phyloP scores from a whole-genome alignment of 495 filamentous ascomycete species.

The Aspergillus steynii region DNA sequence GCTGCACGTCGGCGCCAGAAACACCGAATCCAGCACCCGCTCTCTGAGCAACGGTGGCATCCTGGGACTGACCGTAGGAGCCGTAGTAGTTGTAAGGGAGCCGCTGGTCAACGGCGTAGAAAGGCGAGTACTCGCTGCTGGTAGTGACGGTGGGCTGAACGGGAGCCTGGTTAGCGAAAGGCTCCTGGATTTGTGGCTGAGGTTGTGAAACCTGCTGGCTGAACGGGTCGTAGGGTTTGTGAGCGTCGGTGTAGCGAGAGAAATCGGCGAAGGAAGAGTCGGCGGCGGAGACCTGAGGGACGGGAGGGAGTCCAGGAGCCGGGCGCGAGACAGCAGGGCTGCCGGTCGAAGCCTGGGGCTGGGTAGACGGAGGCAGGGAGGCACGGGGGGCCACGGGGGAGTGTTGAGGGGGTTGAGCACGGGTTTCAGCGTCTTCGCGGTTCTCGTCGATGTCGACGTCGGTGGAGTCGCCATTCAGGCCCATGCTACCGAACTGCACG shows the following conservation, averaged over 20 bases:
- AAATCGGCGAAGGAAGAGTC: conserved; percentile 55
- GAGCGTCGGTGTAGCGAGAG: conserved; percentile 70
- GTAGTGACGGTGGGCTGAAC: conserved; percentile 57
- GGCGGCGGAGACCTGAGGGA: conserved; percentile 55
- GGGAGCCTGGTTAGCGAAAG: conserved; percentile 58
- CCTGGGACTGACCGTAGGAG: conserved; percentile 77
- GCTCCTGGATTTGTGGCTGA: conserved; percentile 58
- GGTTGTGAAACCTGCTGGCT: conserved; percentile 71
- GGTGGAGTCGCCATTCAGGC: conserved; percentile 72
- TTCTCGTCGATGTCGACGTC: conserved; percentile 88
- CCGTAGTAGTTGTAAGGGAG: conserved; percentile 80
- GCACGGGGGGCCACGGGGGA: conserved; percentile 91
- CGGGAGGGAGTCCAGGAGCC: conserved; percentile 66
- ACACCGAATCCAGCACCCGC: conserved; percentile 66
- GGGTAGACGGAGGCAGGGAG: conserved; percentile 76
- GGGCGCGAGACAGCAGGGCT: conserved; percentile 64
- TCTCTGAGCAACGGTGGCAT: conserved; percentile 67
- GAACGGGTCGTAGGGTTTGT: conserved; percentile 90
- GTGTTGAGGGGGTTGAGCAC: conserved; percentile 90
- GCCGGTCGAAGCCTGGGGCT: conserved; percentile 52
- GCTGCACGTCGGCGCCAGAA: conserved; percentile 68
- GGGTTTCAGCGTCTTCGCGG: conserved; percentile 90
- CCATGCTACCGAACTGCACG: conserved; percentile 98
- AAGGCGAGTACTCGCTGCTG: conserved; percentile 77
- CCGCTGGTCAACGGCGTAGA: conserved; percentile 83